These are phyloP conservation scores for Cryptococcus wingfieldii DNA, from an alignment of 1,284 basidiomycete species.

Conservation along the genomic window DNA sequence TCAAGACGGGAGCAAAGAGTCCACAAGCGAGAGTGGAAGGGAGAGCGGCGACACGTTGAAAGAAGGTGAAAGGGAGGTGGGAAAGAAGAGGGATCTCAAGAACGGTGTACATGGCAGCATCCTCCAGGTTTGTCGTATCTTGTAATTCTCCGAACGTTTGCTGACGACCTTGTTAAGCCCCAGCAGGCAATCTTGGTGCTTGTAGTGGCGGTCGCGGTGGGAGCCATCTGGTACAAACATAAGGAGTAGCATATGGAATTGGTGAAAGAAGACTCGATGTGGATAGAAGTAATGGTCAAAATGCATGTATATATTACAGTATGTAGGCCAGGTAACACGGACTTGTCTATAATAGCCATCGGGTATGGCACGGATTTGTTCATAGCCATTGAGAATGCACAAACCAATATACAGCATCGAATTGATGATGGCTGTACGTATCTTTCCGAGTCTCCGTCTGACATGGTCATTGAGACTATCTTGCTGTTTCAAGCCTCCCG, in stretches of 20 bases:
- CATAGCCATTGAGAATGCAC: neutral
- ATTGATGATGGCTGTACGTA: too few species aligned
- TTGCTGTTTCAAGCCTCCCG: too few species aligned
- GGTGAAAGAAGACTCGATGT: neutral
- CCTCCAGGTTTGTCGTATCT: slow-evolving; percentile 8
- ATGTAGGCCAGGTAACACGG: neutral
- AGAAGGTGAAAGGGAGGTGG: slow-evolving; percentile 14
- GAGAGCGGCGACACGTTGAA: slow-evolving; percentile 41
- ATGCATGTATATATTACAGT: neutral
- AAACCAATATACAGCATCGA: too few species aligned
- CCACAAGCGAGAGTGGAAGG: slow-evolving; percentile 36
- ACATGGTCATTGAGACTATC: too few species aligned
- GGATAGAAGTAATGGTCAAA: neutral
- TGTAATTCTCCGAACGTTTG: neutral
- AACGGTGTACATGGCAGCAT: slow-evolving; percentile 3
- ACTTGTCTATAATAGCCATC: too few species aligned
- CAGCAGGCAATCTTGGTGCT: slow-evolving; percentile 36
- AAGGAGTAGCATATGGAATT: slow-evolving; percentile 2
- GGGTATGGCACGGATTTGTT: neutral
- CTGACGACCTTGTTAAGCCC: slow-evolving; percentile 14
- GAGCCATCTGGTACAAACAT: slow-evolving; percentile 36
- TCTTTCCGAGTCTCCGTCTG: too few species aligned
- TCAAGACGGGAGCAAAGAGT: slow-evolving; percentile 3
- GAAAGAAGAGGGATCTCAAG: neutral
- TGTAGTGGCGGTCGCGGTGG: slow-evolving; percentile 38